These are phyloP conservation scores for Brasenia schreberi DNA, from an alignment of 164 flowering plant species.

Conservation along the genomic window DNA sequence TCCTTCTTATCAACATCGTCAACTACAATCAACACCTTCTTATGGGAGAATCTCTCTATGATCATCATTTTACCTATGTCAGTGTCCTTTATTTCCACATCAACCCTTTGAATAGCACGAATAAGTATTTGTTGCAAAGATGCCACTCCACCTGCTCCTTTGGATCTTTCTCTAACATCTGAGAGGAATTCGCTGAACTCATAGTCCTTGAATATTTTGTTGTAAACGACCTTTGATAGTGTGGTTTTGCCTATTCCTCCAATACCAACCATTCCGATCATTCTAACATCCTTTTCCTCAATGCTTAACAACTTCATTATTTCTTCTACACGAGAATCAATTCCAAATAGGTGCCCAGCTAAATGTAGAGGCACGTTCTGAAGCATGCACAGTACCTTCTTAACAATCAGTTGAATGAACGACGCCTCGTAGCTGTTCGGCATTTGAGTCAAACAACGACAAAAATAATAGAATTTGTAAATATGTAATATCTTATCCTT, in stretches of 20 bases:
- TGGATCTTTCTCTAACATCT: background rate
- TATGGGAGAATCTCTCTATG: background rate
- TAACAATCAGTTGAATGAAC: background rate
- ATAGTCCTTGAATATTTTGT: background rate
- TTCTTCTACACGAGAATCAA: background rate
- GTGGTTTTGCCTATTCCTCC: background rate
- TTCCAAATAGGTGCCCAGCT: background rate
- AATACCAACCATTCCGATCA: background rate
- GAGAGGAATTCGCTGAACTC: background rate
- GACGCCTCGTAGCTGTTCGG: background rate
- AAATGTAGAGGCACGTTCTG: background rate
- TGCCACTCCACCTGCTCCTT: background rate
- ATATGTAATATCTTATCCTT: too few species aligned
- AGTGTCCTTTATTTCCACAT: too few species aligned
- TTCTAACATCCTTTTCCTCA: background rate
- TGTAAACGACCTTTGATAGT: background rate
- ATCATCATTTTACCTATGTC: background rate
- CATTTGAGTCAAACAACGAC: too few species aligned
- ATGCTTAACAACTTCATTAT: background rate
- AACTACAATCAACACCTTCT: background rate
- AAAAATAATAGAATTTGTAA: too few species aligned
- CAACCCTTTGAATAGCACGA: background rate
- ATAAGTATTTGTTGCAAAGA: background rate
- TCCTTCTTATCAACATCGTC: background rate
- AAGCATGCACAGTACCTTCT: background rate